Percentiles rank a stretch among this genome's conserved stretches.
phyloP scores from a whole-genome alignment of 2,329 filamentous ascomycete species.

The Fusarium hostae region DNA sequence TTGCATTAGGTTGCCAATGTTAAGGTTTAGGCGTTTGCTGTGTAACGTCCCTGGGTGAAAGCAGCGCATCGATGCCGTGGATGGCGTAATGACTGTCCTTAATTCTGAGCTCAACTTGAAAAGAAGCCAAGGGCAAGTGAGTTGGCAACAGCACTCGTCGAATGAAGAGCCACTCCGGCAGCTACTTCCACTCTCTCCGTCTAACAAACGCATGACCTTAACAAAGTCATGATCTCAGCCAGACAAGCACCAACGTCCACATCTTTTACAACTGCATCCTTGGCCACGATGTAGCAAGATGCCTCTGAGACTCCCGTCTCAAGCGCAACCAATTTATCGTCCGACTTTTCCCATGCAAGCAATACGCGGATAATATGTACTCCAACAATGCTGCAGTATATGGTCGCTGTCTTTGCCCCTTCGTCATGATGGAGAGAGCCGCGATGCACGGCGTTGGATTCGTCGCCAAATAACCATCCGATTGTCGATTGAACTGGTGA shows the following conservation, averaged over 20 bases:
- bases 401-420: rapidly evolving
- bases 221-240: no score
- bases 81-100: neutral
- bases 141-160: neutral
- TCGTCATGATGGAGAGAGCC: rapidly evolving
- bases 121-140: no score
- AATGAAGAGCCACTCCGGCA: no score
- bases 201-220: neutral
- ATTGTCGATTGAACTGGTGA: no score
- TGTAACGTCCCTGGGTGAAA: rapidly evolving
- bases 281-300: no score
- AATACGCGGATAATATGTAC: neutral
- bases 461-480: rapidly evolving
- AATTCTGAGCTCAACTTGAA: neutral
- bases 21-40: rapidly evolving
- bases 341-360: rapidly evolving
- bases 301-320: no score
- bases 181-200: no score
- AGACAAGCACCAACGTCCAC: neutral
- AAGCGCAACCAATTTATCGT: no score
- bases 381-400: neutral
- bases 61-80: neutral
- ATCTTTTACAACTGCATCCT: neutral
- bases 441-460: neutral
- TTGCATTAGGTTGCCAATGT: neutral